Base-by-base conservation (phyloP, 805 yeast genomes). In the Saccharomycopsis lassenensis region DNA sequence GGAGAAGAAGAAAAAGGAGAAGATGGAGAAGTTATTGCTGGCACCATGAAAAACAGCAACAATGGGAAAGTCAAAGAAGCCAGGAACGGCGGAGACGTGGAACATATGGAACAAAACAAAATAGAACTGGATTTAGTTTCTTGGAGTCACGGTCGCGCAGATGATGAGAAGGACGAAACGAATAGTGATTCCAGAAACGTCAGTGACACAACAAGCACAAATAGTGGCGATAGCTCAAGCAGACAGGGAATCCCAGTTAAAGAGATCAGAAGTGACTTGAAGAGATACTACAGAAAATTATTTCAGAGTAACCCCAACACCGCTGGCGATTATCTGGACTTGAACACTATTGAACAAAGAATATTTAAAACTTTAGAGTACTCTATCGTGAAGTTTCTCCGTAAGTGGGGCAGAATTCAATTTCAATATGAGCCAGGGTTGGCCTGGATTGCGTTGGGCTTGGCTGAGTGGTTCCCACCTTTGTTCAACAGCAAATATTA, bases 401-500 rank as follows among this genome's bases (percentile, higher is more conserved):
- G 57, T 21, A 83, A 83, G 58, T 86, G 94, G 94, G 87, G 91
- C 5, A 63, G 65, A 25, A 64, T 77, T 39, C n/a, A n/a, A n/a
- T 70, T 83, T 36, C 75, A 74, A 46, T 87, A 87, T 52, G 91
- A 84, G 54, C 67, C 78, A 29, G 87, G 93, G 0, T 63, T 86
- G 48, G 68, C 89, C 2, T 86, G 95, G 95, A 71, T 83, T 14
- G 95, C 95, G 0, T 58, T 84, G 22, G 86, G 85, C 7, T 58
- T 87, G 30, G 89, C 94, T 1, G 94, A 85, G 54, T 86, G 94
- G 94, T 68, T 74, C 22, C 87, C 93, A 4, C 84, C 82, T 1
- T 27, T 42, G 23, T 56, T 73, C 25, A 61, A 62, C 11, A 61
- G 63, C 32, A 32, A 39, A 24, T 43, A 46, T 27, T 38, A 67